Conservation (phyloP, 208 protist genomes). For the Phytomonas sp. region DNA sequence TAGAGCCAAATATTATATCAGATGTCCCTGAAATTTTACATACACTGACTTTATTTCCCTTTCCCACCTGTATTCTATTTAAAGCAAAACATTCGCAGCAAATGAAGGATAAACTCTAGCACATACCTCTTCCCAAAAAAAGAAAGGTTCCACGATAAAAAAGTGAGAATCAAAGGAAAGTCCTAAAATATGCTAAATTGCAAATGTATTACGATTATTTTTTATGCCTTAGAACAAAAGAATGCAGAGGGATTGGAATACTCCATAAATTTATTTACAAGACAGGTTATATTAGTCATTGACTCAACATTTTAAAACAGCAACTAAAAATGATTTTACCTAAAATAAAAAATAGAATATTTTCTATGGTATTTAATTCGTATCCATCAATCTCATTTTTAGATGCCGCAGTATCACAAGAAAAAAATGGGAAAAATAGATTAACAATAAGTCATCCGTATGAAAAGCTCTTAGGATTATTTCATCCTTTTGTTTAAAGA, state of each 20-base stretch:
- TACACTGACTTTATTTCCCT: neutral
- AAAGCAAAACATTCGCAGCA: neutral
- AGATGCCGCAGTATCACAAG: neutral
- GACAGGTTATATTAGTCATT: neutral
- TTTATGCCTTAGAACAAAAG: neutral
- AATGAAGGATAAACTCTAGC: neutral
- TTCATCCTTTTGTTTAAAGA: neutral
- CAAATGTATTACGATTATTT: neutral
- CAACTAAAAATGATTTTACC: neutral
- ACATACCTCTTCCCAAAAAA: neutral
- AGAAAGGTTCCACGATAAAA: neutral
- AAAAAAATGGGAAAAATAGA: neutral
- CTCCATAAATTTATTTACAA: neutral
- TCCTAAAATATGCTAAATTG: neutral
- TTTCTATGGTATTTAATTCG: neutral
- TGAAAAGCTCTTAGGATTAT: neutral
- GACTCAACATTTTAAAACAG: neutral
- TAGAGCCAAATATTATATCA: neutral
- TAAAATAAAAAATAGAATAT: neutral
- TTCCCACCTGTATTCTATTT: neutral
- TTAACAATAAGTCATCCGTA: conserved; percentile 4
- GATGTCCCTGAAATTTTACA: neutral
- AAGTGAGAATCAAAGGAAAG: neutral
- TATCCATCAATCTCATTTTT: neutral
- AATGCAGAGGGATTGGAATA: neutral